Conservation (phyloP, 176 grass and related monocot genomes). For the Phoenix roebelenii region DNA sequence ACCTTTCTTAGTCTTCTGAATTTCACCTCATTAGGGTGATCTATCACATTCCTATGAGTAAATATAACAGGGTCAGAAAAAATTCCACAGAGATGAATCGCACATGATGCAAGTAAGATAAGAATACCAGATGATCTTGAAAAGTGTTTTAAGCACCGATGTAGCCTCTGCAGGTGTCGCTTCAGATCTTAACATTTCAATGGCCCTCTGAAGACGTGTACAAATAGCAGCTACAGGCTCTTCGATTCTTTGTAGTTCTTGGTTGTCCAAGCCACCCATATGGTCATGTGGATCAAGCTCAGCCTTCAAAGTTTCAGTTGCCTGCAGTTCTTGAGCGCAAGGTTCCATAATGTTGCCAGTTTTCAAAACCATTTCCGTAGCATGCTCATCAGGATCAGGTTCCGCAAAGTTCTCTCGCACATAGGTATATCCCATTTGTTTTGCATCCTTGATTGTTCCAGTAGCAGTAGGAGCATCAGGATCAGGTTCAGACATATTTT, state of each 20-base stretch:
- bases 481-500: slow-evolving; percentile 29
- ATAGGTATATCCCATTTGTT: background rate
- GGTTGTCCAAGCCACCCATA: slow-evolving; percentile 29
- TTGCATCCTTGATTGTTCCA: slow-evolving; percentile 19
- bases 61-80: background rate
- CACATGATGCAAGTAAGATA: too few species aligned
- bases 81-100: background rate
- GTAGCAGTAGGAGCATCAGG: slow-evolving; percentile 37
- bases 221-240: slow-evolving; percentile 53
- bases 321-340: slow-evolving; percentile 1
- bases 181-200: slow-evolving; percentile 53
- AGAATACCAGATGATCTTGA: slow-evolving; percentile 62
- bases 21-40: slow-evolving; percentile 59
- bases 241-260: slow-evolving; percentile 59
- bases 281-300: slow-evolving; percentile 44
- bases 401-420: slow-evolving; percentile 17
- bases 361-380: slow-evolving; percentile 4
- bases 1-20: slow-evolving; percentile 89
- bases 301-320: slow-evolving; percentile 3
- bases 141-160: slow-evolving; percentile 63
- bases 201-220: slow-evolving; percentile 47
- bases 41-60: slow-evolving; percentile 61
- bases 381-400: slow-evolving; percentile 36
- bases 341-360: slow-evolving; percentile 16
- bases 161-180: slow-evolving; percentile 46